These are phyloP conservation scores for Cylindrotheca closterium DNA, from an alignment of 108 stramenopile genomes.

Conservation along the genomic window DNA sequence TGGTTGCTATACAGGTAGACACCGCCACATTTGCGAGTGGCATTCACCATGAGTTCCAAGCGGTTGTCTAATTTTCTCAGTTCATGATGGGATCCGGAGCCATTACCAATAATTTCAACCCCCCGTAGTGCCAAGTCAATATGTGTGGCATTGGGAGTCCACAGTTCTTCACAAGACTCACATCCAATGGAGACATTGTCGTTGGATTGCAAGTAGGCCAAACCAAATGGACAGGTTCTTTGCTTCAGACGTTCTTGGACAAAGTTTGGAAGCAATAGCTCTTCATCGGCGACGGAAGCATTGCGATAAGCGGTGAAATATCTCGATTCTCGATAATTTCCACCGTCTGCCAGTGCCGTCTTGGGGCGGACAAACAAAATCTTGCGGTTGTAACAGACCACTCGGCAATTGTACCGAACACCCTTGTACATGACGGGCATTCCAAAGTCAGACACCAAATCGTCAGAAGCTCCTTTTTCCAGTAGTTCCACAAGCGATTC, in stretches of 20 bases:
- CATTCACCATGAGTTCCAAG: slow-evolving; percentile 84
- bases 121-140: slow-evolving; percentile 87
- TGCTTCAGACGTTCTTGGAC: slow-evolving; percentile 49
- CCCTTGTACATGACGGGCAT: slow-evolving; percentile 90
- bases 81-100: slow-evolving; percentile 96
- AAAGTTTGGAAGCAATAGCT: slow-evolving; percentile 1
- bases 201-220: slow-evolving; percentile 47
- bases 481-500: slow-evolving; percentile 78
- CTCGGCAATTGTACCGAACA: slow-evolving; percentile 95
- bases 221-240: slow-evolving; percentile 68
- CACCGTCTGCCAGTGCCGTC: slow-evolving; percentile 88
- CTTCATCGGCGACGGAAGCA: neutral
- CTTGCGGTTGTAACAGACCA: slow-evolving; percentile 71
- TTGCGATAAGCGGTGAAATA: slow-evolving; percentile 89
- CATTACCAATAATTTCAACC: slow-evolving; percentile 96
- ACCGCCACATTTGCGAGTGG: slow-evolving; percentile 95
- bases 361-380: slow-evolving; percentile 92
- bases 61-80: slow-evolving; percentile 84
- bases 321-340: slow-evolving; percentile 96
- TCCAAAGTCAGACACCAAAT: slow-evolving; percentile 94
- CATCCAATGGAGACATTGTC: slow-evolving; percentile 82
- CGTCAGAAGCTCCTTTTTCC: slow-evolving; percentile 71
- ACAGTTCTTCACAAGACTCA: slow-evolving; percentile 98
- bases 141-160: slow-evolving; percentile 91
- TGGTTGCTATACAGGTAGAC: slow-evolving; percentile 98